Evolutionary conservation across 2,329 filamentous ascomycete species (phyloP).

Genomic region (Polychaeton citri): DNA sequence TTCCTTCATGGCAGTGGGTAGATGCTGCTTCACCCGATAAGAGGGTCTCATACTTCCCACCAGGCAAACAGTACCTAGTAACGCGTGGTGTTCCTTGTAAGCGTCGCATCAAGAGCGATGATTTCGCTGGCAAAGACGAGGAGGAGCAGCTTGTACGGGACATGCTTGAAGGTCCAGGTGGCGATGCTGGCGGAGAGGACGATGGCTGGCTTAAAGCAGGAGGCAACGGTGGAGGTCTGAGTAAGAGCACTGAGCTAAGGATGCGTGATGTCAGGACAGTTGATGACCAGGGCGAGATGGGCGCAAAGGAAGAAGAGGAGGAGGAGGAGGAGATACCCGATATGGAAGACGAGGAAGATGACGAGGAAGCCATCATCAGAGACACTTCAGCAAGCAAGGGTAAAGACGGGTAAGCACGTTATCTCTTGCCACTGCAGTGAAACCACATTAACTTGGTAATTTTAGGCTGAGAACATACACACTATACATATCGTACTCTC

Average conservation of each 20-base stretch:
- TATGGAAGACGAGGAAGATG: constrained; percentile 94
- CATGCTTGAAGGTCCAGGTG: constrained; percentile 45
- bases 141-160: constrained; percentile 79
- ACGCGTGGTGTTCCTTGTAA: constrained; percentile 92
- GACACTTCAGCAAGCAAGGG: constrained; percentile 44
- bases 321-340: constrained; percentile 82
- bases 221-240: constrained; percentile 39
- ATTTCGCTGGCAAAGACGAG: constrained; percentile 78
- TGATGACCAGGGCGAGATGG: constrained; percentile 77
- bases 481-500: constrained; percentile 95
- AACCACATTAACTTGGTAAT: constrained; percentile 18
- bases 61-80: constrained; percentile 87
- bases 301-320: constrained; percentile 57
- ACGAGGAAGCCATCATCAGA: constrained; percentile 87
- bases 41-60: constrained; percentile 67
- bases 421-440: not conserved
- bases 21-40: constrained; percentile 72
- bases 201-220: constrained; percentile 90
- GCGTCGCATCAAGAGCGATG: constrained; percentile 68
- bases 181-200: constrained; percentile 43
- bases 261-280: constrained; percentile 74
- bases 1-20: constrained; percentile 95
- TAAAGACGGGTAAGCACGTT: constrained; percentile 40
- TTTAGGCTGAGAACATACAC: constrained; percentile 70
- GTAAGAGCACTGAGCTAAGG: constrained; percentile 47